A percentile compares a stretch with the other conserved stretches of the same genome.
These are phyloP conservation scores for Lathyrus oleraceus DNA, from an alignment of 306 rosid species.

Conservation along the genomic window DNA sequence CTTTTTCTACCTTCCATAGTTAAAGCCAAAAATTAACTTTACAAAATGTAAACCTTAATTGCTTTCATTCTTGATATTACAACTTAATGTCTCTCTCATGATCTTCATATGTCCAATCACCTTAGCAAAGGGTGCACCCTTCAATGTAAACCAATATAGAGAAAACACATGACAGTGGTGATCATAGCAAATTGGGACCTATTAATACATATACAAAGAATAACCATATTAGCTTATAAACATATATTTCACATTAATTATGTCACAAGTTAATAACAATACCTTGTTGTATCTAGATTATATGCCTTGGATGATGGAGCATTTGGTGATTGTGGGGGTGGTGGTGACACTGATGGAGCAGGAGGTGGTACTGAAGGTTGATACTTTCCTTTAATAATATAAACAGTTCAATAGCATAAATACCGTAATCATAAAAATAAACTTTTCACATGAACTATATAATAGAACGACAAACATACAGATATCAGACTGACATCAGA, in stretches of 20 bases:
- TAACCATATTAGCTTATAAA: conserved; percentile 3
- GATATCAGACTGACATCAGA: no score
- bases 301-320: conserved; percentile 35
- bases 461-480: no score
- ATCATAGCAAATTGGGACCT: conserved; percentile 50
- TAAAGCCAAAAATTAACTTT: conserved; percentile 24
- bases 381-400: conserved; percentile 36
- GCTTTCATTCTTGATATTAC: conserved; percentile 32
- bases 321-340: conserved; percentile 16
- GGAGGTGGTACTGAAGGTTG: conserved; percentile 36
- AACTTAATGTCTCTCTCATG: background rate
- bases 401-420: conserved; percentile 21
- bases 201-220: conserved; percentile 18
- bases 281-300: conserved; percentile 44
- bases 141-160: conserved; percentile 30
- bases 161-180: conserved; percentile 34
- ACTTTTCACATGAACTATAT: no score
- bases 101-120: conserved; percentile 23
- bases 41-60: background rate
- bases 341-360: conserved; percentile 34
- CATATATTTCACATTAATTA: conserved; percentile 12
- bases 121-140: conserved; percentile 20
- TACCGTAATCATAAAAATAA: background rate
- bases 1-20: background rate
- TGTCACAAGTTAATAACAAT: conserved; percentile 39